Base-by-base conservation (phyloP, 306 rosid species). In the Lithocarpus polystachyus region DNA sequence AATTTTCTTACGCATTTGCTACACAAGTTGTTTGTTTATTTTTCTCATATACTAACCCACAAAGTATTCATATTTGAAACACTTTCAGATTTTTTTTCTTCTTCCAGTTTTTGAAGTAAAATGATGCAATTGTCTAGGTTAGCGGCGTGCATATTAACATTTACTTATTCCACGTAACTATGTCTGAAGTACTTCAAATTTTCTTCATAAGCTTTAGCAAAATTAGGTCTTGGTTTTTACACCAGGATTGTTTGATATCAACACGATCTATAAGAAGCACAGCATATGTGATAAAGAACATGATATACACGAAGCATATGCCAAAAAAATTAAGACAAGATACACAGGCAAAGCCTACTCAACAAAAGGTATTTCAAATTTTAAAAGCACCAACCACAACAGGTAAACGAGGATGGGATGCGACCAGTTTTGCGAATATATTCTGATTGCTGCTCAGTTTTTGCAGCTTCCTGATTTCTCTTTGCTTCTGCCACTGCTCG, bases 371-470 rank as follows among this genome's bases (percentile, higher is more conserved):
- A 53, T 11, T 23, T 17, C 19, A 5, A 37, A 82, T 56, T 80
- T 86, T 87, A 92, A 51, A 75, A 87, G 88, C 93, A 92, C 89
- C 97, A 92, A 60, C 60, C 82, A 84, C 91, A 92, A 75, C 93
- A 91, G 77, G 86, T 89, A 73, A 89, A 92, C 35, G 82, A 72
- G 48, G 89, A 88, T 60, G 99, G 97, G 18, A 92, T 82, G 22
- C 80, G 97, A 29, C 99, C 99, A 26, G 97, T 92, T 84, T 77
- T 83, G 82, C 99, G 87, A 79, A 92, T 91, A 43, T 91, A 84
- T 26, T 89, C 91, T 0, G 91, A 90, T 85, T 92, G 93, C 79
- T 88, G 92, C 77, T 92, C 99, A 1, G 97, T 88, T 86, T 85
- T 92, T 28, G 89, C 85, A 54, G 95, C 99, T 84, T 88, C 83